Evolutionary conservation across 768 basidiomycete species (phyloP).

Genomic region (Cubamyces sp.): DNA sequence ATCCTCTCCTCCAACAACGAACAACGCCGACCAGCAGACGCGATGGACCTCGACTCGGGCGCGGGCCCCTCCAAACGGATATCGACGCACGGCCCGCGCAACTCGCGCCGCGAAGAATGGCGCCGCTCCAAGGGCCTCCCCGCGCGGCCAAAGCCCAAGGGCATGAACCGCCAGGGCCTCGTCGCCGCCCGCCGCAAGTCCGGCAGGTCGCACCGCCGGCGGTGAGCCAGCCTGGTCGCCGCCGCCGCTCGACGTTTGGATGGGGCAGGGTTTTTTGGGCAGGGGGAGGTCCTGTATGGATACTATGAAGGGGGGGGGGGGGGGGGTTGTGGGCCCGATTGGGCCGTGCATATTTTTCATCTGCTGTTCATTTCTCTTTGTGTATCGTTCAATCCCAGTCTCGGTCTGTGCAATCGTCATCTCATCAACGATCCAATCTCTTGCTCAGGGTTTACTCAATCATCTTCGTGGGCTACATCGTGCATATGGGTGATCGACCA

Average conservation of each 20-base stretch:
- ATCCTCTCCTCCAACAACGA: neutral
- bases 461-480: too few relatives aligned
- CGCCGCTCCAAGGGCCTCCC: constrained; percentile 75
- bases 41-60: constrained; percentile 57
- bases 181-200: constrained; percentile 65
- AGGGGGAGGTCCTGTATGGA: neutral
- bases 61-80: constrained; percentile 41
- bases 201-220: constrained; percentile 71
- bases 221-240: constrained; percentile 43
- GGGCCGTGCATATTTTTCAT: too few relatives aligned
- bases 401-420: too few relatives aligned
- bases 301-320: too few relatives aligned
- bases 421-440: too few relatives aligned
- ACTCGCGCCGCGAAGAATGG: constrained; percentile 82
- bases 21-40: constrained; percentile 38
- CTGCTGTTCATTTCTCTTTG: too few relatives aligned
- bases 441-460: too few relatives aligned
- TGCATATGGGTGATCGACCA: too few relatives aligned
- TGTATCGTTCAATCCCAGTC: too few relatives aligned
- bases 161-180: constrained; percentile 71
- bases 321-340: too few relatives aligned
- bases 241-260: neutral
- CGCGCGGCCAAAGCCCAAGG: constrained; percentile 50
- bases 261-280: neutral
- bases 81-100: constrained; percentile 83